A percentile compares a stretch with the other conserved stretches of the same genome.
Evolutionary conservation across 2,329 filamentous ascomycete species (phyloP).

Genomic region (Rhytidhysteron rufulum): DNA sequence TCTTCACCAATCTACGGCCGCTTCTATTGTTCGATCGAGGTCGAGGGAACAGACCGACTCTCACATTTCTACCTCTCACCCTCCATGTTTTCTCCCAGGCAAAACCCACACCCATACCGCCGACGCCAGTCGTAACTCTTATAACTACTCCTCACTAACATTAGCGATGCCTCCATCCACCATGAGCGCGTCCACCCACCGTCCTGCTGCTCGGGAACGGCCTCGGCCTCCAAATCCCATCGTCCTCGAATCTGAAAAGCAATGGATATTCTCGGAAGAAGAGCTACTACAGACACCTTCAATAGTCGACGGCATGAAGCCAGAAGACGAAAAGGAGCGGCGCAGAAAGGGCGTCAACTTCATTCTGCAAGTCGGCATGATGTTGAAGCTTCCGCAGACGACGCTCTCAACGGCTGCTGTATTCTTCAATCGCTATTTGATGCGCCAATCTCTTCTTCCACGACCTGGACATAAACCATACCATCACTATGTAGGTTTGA

Average conservation of each 20-base stretch:
- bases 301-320: conserved; percentile 73
- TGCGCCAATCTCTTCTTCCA: conserved; percentile 78
- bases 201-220: conserved; percentile 20
- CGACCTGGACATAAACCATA: conserved; percentile 65
- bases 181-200: conserved; percentile 13
- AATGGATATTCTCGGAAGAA: conserved; percentile 87
- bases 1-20: too few relatives aligned
- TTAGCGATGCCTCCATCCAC: conserved; percentile 26
- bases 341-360: conserved; percentile 94
- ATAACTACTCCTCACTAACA: background rate
- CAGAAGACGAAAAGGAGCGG: conserved; percentile 72
- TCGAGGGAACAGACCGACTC: too few relatives aligned
- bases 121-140: background rate
- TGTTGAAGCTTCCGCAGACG: conserved; percentile 86
- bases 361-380: conserved; percentile 88
- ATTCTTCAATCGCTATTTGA: conserved; percentile 94
- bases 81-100: background rate
- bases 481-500: conserved; percentile 72
- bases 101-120: background rate
- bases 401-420: conserved; percentile 89
- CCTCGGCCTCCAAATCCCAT: conserved; percentile 40
- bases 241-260: conserved; percentile 56
- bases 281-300: conserved; percentile 82
- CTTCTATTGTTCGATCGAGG: too few relatives aligned
- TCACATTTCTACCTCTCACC: too few relatives aligned